phyloP scores from a whole-genome alignment of 2,329 filamentous ascomycete species.

The Cladorrhinum sp. region DNA sequence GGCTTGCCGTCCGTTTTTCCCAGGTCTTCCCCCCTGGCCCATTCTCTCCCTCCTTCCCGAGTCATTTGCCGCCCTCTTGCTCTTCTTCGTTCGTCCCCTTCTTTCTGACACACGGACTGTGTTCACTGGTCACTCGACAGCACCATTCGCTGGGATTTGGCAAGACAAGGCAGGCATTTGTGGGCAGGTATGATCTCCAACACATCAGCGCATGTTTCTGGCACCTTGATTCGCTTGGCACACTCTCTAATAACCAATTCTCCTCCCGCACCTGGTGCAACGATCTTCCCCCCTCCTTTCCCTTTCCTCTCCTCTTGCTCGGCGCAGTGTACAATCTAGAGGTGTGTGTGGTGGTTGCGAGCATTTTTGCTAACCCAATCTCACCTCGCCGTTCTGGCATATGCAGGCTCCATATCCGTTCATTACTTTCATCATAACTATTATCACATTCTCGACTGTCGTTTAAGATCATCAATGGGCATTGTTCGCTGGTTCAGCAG shows the following conservation, averaged over 20 bases:
- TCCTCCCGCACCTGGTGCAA: slow-evolving; percentile 27
- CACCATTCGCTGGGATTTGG: slow-evolving; percentile 2
- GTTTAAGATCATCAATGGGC: slow-evolving; percentile 30
- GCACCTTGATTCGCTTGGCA: slow-evolving; percentile 36
- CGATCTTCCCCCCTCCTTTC: slow-evolving; percentile 24
- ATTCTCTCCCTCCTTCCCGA: slow-evolving; percentile 11
- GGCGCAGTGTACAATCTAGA: slow-evolving; percentile 29
- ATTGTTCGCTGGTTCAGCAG: slow-evolving; percentile 47
- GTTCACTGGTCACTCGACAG: background rate
- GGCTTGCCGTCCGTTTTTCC: too few relatives aligned
- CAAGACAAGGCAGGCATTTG: slow-evolving; percentile 33
- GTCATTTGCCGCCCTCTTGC: slow-evolving; percentile 20
- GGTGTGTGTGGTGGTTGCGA: slow-evolving; percentile 34
- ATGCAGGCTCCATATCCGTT: slow-evolving; percentile 37
- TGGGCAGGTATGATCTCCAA: slow-evolving; percentile 45
- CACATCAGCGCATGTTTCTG: slow-evolving; percentile 40
- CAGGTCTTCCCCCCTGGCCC: slow-evolving; percentile 5
- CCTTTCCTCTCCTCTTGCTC: slow-evolving; percentile 22
- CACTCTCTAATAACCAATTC: slow-evolving; percentile 32
- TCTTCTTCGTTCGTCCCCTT: slow-evolving; percentile 1
- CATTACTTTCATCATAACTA: slow-evolving; percentile 26
- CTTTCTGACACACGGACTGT: slow-evolving; percentile 11
- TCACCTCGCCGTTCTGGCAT: slow-evolving; percentile 28
- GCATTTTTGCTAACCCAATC: slow-evolving; percentile 33
- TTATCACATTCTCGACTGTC: slow-evolving; percentile 25